A percentile compares a stretch with the other conserved stretches of the same genome.
Conservation (phyloP, 345 rosid species). For the Tarenaya hassleriana region DNA sequence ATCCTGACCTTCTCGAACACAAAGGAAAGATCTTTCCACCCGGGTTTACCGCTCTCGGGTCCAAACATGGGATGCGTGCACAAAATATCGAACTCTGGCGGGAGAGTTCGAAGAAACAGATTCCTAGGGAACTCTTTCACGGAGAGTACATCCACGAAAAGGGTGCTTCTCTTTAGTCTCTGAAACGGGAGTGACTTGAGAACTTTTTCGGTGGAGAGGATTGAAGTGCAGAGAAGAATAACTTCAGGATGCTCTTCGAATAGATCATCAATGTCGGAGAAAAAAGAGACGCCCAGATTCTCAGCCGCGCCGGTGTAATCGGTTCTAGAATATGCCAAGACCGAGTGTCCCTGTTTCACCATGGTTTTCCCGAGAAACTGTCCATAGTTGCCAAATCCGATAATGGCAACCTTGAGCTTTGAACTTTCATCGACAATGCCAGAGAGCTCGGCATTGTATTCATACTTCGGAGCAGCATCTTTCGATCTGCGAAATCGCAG, state of each 20-base stretch:
- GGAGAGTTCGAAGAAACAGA: slow-evolving; percentile 45
- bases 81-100: slow-evolving; percentile 57
- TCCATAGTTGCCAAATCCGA: slow-evolving; percentile 82
- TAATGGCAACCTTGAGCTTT: slow-evolving; percentile 60
- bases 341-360: slow-evolving; percentile 55
- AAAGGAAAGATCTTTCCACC: slow-evolving; percentile 63
- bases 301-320: slow-evolving; percentile 53
- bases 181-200: slow-evolving; percentile 61
- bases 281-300: slow-evolving; percentile 50
- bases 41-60: slow-evolving; percentile 75
- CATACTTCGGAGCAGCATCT: slow-evolving; percentile 26
- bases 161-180: slow-evolving; percentile 71
- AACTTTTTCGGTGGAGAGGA: slow-evolving; percentile 67
- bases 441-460: slow-evolving; percentile 25
- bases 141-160: slow-evolving; percentile 83
- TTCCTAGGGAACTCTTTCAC: slow-evolving; percentile 75
- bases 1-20: slow-evolving; percentile 73
- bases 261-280: slow-evolving; percentile 51
- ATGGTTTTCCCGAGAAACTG: slow-evolving; percentile 65
- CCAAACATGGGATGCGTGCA: slow-evolving; percentile 91
- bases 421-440: slow-evolving; percentile 29
- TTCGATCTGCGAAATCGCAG: slow-evolving; percentile 28
- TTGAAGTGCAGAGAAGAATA: slow-evolving; percentile 64
- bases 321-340: slow-evolving; percentile 64
- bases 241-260: slow-evolving; percentile 88